phyloP scores from a whole-genome alignment of 495 filamentous ascomycete genomes.

The Aspergillus homomorphus region DNA sequence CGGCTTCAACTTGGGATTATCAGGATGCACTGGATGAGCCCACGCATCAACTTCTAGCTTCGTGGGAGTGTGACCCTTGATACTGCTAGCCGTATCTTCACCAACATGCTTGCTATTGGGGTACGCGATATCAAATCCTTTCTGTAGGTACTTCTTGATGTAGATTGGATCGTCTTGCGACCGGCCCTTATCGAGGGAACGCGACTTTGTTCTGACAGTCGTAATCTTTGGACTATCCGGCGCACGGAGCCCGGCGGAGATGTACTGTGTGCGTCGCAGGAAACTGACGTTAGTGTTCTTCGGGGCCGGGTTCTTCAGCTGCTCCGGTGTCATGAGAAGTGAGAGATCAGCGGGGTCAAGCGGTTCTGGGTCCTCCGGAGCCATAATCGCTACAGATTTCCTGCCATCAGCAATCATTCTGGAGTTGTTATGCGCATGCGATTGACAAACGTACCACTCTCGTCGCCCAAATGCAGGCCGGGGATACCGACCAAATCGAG shows the following conservation, averaged over 20 bases:
- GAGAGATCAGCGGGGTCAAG: constrained; percentile 78
- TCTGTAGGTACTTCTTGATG: constrained; percentile 76
- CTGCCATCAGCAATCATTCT: constrained; percentile 14
- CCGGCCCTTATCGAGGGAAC: constrained; percentile 44
- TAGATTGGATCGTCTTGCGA: constrained; percentile 74
- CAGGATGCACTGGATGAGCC: constrained; percentile 74
- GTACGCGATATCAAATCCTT: constrained; percentile 82
- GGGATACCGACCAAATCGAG: constrained; percentile 94
- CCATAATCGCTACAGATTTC: constrained; percentile 66
- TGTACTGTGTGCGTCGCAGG: constrained; percentile 94
- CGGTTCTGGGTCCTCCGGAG: constrained; percentile 62
- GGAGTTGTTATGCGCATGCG: neutral
- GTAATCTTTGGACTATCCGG: constrained; percentile 37
- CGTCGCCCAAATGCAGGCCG: constrained; percentile 90
- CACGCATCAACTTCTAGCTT: constrained; percentile 64
- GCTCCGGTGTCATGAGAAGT: constrained; percentile 73
- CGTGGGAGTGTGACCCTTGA: constrained; percentile 54
- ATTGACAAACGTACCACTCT: constrained; percentile 68
- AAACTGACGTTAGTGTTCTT: constrained; percentile 76
- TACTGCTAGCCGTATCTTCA: constrained; percentile 45
- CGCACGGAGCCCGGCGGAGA: constrained; percentile 63
- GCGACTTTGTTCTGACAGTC: constrained; percentile 39
- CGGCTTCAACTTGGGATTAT: constrained; percentile 71
- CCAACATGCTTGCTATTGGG: constrained; percentile 60
- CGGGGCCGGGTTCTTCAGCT: constrained; percentile 76